Conservation (phyloP, 768 basidiomycete species). For the Tricholoma matsutake region DNA sequence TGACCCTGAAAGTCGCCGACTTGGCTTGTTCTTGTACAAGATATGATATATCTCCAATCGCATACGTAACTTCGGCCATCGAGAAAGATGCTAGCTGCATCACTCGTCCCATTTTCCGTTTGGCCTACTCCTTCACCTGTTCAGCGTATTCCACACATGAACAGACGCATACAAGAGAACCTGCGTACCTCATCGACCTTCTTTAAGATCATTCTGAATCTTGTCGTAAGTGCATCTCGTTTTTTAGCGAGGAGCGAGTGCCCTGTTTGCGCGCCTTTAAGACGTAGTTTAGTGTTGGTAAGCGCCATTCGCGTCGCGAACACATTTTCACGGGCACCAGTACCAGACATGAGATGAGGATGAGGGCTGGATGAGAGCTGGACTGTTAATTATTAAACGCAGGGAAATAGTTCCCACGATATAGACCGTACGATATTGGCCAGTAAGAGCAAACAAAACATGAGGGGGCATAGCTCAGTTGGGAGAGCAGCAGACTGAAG, state of each 20-base stretch:
- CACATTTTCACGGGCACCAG: slow-evolving; percentile 87
- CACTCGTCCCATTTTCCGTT: slow-evolving; percentile 97
- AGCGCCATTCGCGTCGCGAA: slow-evolving; percentile 98
- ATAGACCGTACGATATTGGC: neutral
- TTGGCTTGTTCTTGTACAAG: slow-evolving; percentile 96
- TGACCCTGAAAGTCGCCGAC: slow-evolving; percentile 87
- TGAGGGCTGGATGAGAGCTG: neutral
- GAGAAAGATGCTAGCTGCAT: slow-evolving; percentile 99
- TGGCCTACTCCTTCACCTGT: slow-evolving; percentile 60
- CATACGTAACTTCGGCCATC: slow-evolving; percentile 97
- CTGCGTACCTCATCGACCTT: slow-evolving; percentile 92
- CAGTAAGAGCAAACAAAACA: neutral
- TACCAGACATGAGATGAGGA: slow-evolving; percentile 68
- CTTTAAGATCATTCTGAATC: slow-evolving; percentile 90
- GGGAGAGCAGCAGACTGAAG: slow-evolving; percentile 78
- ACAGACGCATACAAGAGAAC: neutral
- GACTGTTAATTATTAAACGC: no score
- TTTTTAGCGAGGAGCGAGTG: slow-evolving; percentile 97
- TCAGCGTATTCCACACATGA: slow-evolving; percentile 13
- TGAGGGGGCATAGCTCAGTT: slow-evolving; percentile 67
- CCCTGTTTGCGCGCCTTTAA: slow-evolving; percentile 92
- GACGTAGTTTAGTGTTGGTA: slow-evolving; percentile 84
- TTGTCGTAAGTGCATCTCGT: slow-evolving; percentile 91
- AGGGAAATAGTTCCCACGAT: neutral
- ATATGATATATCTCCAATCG: slow-evolving; percentile 96